Conservation (phyloP, 2,329 filamentous ascomycete species). For the Tolypocladium ophioglossoides region DNA sequence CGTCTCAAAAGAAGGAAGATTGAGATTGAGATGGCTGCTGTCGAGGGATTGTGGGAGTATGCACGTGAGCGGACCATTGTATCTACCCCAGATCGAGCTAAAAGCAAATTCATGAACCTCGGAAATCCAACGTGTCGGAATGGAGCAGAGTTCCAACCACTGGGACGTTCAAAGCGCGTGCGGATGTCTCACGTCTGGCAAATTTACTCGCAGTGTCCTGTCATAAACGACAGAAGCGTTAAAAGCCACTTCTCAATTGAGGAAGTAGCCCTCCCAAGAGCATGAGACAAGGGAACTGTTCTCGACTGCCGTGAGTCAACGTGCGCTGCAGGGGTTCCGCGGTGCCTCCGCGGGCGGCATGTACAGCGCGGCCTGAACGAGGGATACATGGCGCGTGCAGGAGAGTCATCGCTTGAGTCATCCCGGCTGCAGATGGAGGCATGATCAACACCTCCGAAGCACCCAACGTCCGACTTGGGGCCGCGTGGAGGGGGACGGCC, state of each 20-base stretch:
- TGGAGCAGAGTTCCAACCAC: not conserved
- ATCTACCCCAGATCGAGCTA: not conserved
- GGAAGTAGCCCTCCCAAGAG: not conserved
- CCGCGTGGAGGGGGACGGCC: too few relatives aligned
- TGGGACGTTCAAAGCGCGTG: too few relatives aligned
- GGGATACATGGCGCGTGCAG: not conserved
- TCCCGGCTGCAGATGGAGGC: not conserved
- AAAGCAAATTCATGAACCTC: not conserved
- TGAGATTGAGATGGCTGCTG: not conserved
- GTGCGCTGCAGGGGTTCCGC: not conserved
- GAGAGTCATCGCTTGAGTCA: not conserved
- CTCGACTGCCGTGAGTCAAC: not conserved
- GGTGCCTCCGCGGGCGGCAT: not conserved
- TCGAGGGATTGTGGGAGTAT: not conserved
- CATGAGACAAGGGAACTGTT: not conserved
- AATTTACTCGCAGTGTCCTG: too few relatives aligned
- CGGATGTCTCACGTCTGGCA: too few relatives aligned
- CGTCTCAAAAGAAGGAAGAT: not conserved
- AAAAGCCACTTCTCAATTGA: not conserved
- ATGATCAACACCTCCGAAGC: too few relatives aligned
- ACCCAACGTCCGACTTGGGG: too few relatives aligned
- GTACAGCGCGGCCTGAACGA: not conserved
- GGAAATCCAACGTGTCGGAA: not conserved
- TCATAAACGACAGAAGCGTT: not conserved
- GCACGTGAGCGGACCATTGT: not conserved